phyloP scores from a whole-genome alignment of 768 basidiomycete species.

The Asterophora parasitica region DNA sequence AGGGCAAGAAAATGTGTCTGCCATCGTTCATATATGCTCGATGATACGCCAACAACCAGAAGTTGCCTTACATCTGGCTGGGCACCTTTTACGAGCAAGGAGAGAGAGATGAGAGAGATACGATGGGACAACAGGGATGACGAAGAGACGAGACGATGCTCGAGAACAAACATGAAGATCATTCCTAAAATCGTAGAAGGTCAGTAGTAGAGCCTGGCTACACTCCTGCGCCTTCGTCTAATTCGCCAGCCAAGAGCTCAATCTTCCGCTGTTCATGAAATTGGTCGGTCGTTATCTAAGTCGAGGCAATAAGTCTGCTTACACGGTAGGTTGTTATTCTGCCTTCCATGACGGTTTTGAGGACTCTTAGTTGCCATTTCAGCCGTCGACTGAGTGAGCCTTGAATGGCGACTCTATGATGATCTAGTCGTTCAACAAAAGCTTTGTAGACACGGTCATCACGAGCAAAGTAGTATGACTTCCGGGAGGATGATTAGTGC shows the following conservation, averaged over 20 bases:
- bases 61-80: slow-evolving; percentile 38
- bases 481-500: slow-evolving; percentile 2
- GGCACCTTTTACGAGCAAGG: slow-evolving; percentile 78
- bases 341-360: slow-evolving; percentile 62
- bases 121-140: neutral
- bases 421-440: slow-evolving; percentile 48
- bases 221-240: slow-evolving; percentile 60
- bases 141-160: neutral
- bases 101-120: neutral
- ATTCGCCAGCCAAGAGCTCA: slow-evolving; percentile 51
- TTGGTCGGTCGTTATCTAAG: slow-evolving; percentile 4
- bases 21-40: slow-evolving; percentile 52
- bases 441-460: slow-evolving; percentile 83
- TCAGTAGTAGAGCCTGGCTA: slow-evolving; percentile 27
- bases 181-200: slow-evolving; percentile 8
- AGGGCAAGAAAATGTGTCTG: too few species aligned
- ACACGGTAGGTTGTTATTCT: slow-evolving; percentile 64
- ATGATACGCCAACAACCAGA: slow-evolving; percentile 69
- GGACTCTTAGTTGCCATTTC: slow-evolving; percentile 64
- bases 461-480: slow-evolving; percentile 92
- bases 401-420: slow-evolving; percentile 42
- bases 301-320: slow-evolving; percentile 20
- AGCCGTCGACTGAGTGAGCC: slow-evolving; percentile 49
- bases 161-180: neutral
- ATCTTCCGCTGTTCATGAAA: slow-evolving; percentile 48